These are phyloP conservation scores for Pestalotiopsis fici DNA, from an alignment of 2,329 filamentous ascomycete species.

Conservation along the genomic window DNA sequence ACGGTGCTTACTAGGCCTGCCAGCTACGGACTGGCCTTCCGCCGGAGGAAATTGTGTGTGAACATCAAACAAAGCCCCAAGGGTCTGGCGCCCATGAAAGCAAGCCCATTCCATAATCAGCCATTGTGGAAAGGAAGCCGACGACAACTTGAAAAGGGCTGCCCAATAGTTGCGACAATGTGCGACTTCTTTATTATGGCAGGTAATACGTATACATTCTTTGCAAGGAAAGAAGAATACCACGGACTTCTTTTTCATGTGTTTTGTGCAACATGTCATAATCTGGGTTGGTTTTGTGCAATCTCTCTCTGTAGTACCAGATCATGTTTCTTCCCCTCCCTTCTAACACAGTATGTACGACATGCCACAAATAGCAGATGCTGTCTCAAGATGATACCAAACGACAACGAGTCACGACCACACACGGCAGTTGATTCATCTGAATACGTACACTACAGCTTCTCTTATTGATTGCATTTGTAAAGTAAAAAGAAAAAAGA, in stretches of 20 bases:
- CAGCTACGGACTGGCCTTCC: not conserved
- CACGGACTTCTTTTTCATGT: not conserved
- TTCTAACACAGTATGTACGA: not conserved
- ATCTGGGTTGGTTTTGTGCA: not conserved
- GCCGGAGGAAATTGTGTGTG: slow-evolving; percentile 1
- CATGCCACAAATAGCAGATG: not conserved
- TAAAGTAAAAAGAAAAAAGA: not conserved
- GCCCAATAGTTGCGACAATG: not conserved
- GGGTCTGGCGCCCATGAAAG: not conserved
- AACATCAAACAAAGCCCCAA: not conserved
- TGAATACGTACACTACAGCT: not conserved
- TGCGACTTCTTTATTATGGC: not conserved
- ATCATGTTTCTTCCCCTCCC: not conserved
- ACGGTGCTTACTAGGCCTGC: slow-evolving; percentile 4
- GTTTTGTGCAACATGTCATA: not conserved
- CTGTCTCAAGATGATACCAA: slow-evolving; percentile 7
- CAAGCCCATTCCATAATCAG: not conserved
- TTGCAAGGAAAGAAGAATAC: too few relatives aligned
- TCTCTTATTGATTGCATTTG: not conserved
- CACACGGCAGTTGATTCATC: not conserved
- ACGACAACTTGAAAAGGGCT: not conserved
- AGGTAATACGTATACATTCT: not conserved
- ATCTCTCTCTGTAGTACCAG: not conserved
- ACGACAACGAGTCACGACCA: slow-evolving; percentile 4
- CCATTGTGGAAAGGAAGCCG: not conserved